These are phyloP conservation scores for Cerioporus squamosus DNA, from an alignment of 1,284 basidiomycete genomes.

Conservation along the genomic window DNA sequence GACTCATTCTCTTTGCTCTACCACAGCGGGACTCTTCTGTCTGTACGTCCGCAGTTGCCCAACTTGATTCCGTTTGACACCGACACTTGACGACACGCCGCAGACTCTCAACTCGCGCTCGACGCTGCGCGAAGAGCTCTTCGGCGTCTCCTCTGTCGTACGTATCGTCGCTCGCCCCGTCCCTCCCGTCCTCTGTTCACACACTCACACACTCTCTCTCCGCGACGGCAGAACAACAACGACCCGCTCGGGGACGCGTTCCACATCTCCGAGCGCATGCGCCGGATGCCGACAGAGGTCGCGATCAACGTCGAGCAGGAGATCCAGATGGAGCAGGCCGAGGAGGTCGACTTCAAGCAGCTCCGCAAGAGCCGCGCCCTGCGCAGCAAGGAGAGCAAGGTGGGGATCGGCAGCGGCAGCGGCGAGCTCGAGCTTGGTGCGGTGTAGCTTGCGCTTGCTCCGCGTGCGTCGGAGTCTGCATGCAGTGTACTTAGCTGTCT, in stretches of 20 bases:
- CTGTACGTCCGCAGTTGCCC: constrained; percentile 1
- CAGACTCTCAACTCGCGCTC: constrained; percentile 20
- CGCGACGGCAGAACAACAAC: not conserved
- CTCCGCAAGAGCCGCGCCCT: not conserved
- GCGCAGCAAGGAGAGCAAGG: not conserved
- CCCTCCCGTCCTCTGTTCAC: not conserved
- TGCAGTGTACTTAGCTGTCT: too few relatives aligned
- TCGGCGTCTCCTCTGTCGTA: constrained; percentile 2
- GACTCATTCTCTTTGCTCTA: not conserved
- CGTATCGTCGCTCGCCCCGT: not conserved
- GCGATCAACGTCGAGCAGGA: constrained; percentile 15
- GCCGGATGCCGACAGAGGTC: constrained; percentile 12
- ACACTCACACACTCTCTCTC: not conserved
- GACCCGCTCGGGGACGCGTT: not conserved
- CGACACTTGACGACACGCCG: not conserved
- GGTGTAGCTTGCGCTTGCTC: not conserved
- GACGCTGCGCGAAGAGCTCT: constrained; percentile 16
- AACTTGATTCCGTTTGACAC: too few relatives aligned
- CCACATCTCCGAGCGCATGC: constrained; percentile 9
- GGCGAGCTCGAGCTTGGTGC: not conserved
- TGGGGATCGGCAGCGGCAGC: too few relatives aligned
- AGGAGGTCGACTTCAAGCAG: constrained; percentile 10
- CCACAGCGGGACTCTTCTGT: constrained; percentile 10
- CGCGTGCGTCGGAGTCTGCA: too few relatives aligned
- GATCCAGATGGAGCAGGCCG: constrained; percentile 9